Conservation (phyloP, 768 basidiomycete genomes). For the button mushroom (Agaricus bisporus) region DNA sequence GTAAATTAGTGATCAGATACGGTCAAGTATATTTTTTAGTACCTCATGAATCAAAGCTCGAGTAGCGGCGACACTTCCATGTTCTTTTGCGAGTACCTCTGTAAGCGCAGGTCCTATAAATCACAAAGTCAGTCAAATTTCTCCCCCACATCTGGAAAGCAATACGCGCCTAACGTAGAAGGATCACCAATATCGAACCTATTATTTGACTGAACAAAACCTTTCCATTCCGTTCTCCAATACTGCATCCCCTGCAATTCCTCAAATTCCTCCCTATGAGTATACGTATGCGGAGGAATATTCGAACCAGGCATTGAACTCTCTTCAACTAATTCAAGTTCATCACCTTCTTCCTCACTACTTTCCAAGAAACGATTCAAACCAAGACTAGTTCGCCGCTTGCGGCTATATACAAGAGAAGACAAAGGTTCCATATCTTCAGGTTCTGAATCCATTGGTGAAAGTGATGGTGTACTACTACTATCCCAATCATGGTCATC, state of each 20-base stretch:
- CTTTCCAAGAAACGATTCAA: neutral
- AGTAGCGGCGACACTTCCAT: constrained; percentile 25
- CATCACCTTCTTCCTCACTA: neutral
- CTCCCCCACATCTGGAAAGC: neutral
- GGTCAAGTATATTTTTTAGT: constrained; percentile 30
- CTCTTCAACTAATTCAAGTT: neutral
- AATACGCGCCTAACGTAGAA: constrained; percentile 56
- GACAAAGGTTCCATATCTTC: constrained; percentile 31
- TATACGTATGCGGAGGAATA: constrained; percentile 28
- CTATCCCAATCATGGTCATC: constrained; percentile 47
- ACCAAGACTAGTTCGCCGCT: neutral
- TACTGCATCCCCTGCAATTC: constrained; percentile 60
- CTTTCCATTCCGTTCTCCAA: constrained; percentile 65
- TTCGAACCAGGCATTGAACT: neutral
- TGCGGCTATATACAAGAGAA: constrained; percentile 18
- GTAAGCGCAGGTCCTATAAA: constrained; percentile 40
- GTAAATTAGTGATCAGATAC: neutral
- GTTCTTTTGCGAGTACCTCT: constrained; percentile 26
- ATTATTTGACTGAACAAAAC: constrained; percentile 32
- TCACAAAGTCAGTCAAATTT: neutral
- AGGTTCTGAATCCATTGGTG: constrained; percentile 55
- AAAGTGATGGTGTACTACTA: constrained; percentile 63
- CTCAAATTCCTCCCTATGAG: constrained; percentile 54
- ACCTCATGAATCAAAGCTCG: constrained; percentile 28
- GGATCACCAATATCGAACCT: constrained; percentile 63